These are phyloP conservation scores for Quercus rubra DNA, from an alignment of 306 rosid species.

Conservation along the genomic window DNA sequence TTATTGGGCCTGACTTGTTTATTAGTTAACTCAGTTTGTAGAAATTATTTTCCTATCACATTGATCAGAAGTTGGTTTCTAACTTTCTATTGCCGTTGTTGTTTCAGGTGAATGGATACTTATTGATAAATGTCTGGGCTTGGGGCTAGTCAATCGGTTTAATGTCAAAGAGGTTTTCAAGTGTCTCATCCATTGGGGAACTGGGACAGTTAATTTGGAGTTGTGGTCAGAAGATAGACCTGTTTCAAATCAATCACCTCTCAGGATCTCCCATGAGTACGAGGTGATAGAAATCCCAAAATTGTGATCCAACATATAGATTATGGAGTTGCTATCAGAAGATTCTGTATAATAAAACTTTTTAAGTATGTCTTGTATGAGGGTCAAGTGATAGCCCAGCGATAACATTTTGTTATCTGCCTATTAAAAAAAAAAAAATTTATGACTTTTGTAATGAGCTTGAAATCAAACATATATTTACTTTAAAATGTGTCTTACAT, in stretches of 20 bases:
- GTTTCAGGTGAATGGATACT: constrained; percentile 92
- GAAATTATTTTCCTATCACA: not conserved
- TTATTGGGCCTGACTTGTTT: not conserved
- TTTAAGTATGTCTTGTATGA: too few relatives aligned
- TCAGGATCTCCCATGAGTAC: constrained; percentile 61
- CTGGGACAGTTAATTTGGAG: constrained; percentile 83
- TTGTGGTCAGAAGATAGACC: constrained; percentile 82
- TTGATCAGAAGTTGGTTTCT: not conserved
- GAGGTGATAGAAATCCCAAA: constrained; percentile 50
- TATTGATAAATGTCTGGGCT: constrained; percentile 60
- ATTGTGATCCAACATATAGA: not conserved
- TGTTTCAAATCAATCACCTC: constrained; percentile 71
- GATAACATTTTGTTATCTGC: too few relatives aligned
- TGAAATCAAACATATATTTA: too few relatives aligned
- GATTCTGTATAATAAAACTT: too few relatives aligned
- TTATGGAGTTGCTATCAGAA: too few relatives aligned
- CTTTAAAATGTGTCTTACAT: too few relatives aligned
- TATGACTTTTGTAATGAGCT: too few relatives aligned
- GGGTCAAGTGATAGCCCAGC: too few relatives aligned
- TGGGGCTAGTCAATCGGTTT: constrained; percentile 74
- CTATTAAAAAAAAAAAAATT: too few relatives aligned
- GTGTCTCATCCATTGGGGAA: constrained; percentile 78
- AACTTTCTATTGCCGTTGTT: not conserved
- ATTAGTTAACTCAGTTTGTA: not conserved
- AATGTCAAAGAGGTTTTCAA: constrained; percentile 58